Evolutionary conservation across 129 eudicot genomes (phyloP).

Genomic region (Helianthus tuberosus): DNA sequence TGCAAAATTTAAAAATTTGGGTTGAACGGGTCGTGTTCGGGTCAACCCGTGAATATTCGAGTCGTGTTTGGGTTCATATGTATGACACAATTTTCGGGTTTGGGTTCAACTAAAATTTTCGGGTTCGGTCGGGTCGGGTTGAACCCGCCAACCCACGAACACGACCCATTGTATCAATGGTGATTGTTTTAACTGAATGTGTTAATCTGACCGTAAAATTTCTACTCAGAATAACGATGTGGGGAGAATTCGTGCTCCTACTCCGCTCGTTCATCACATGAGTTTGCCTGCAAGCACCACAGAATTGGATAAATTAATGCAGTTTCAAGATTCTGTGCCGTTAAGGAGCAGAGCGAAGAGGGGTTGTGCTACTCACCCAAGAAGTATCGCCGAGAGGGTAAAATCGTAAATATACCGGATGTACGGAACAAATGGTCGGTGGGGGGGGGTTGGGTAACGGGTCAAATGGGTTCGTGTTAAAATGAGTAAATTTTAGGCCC

Average conservation of each 20-base stretch:
- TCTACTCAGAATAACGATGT: constrained; percentile 38
- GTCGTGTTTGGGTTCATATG: no score
- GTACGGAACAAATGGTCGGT: neutral
- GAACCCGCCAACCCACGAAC: no score
- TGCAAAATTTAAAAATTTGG: no score
- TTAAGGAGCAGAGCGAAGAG: constrained; percentile 78
- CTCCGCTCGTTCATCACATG: constrained; percentile 68
- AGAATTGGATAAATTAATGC: constrained; percentile 56
- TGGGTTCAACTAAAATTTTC: no score
- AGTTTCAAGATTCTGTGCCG: constrained; percentile 71
- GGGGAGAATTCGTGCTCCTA: constrained; percentile 51
- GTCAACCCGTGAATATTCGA: no score
- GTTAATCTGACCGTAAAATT: neutral
- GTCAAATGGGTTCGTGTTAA: neutral
- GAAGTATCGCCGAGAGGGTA: constrained; percentile 98
- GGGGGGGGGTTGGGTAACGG: neutral
- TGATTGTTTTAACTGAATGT: neutral
- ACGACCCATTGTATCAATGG: neutral
- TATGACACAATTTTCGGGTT: no score
- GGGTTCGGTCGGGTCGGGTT: no score
- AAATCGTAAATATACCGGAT: constrained; percentile 51
- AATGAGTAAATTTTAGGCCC: neutral
- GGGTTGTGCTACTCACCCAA: constrained; percentile 97
- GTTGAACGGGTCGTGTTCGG: no score
- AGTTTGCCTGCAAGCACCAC: constrained; percentile 71